Base-by-base conservation (phyloP, 768 basidiomycete genomes). In the Lactarius pseudohatsudake region DNA sequence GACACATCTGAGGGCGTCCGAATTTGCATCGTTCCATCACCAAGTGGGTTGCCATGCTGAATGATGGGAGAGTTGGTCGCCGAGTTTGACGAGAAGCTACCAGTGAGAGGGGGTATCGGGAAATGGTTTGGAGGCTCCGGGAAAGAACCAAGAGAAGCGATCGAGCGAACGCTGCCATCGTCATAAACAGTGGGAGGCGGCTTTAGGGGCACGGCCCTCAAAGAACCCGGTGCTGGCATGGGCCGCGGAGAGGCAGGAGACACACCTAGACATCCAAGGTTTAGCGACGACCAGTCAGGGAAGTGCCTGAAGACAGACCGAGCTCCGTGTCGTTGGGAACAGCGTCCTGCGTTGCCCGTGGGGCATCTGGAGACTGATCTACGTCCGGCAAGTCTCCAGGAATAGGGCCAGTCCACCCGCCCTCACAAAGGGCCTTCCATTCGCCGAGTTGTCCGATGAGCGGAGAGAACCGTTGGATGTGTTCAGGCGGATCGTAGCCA, bases 341-440 rank as follows among this genome's bases (percentile, higher is more conserved):
- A 40, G 36, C 50, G 11, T 62, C 68, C 15, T 57, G 57, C 41
- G 10, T 22, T n/a, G 36, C 38, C 53, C 40, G 57, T 36, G 55
- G 54, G 59, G 47, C 43, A 11, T 61, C 55, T 15, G 55, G 32
- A 30, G n/a, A 30, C 43, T 30, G 67, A 53, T 75, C 74, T 18
- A 74, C 66, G 53, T 77, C 75, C 9, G 76, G 78, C 11, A 87
- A 74, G 69, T 81, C 80, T 15, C 73, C 73, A 4, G 86, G 86
- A 5, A 84, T 54, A 16, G 75, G 63, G 0, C 87, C 85, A 5
- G 78, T 76, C 88, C 90, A 93, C 10, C 84, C 84, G 15, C 88
- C 90, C 77, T 94, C 91, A 71, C 91, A 92, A 2, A 89, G 77
- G 6, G 86, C 80, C 60, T 85, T 81, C 85, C 86, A 91, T 79